These are phyloP conservation scores for Boletus pseudo-olivaceus DNA, from an alignment of 768 basidiomycete genomes.

Conservation along the genomic window DNA sequence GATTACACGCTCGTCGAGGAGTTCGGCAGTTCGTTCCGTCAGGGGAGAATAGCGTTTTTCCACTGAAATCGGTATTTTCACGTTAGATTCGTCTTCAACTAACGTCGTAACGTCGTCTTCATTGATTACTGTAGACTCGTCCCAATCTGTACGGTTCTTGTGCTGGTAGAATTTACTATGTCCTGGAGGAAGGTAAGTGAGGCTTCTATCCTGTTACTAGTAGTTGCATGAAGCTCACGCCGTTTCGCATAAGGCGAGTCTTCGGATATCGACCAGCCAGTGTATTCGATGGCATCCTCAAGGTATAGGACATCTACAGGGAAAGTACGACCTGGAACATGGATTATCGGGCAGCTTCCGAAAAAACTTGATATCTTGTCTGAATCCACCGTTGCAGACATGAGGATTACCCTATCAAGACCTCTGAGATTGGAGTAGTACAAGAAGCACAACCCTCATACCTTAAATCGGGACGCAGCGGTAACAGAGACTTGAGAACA, in stretches of 20 bases:
- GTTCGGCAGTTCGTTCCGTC: constrained; percentile 76
- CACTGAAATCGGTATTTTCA: constrained; percentile 41
- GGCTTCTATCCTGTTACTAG: neutral
- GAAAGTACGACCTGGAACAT: constrained; percentile 92
- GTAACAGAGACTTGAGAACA: constrained; percentile 80
- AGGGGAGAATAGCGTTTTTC: constrained; percentile 78
- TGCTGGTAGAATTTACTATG: constrained; percentile 61
- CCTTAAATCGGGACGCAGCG: constrained; percentile 82
- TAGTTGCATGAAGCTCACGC: constrained; percentile 40
- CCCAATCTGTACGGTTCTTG: constrained; percentile 71
- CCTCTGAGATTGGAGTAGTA: constrained; percentile 1
- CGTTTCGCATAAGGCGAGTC: constrained; percentile 77
- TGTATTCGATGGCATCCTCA: constrained; percentile 87
- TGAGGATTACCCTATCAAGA: constrained; percentile 72
- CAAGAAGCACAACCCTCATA: constrained; percentile 28
- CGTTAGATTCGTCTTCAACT: constrained; percentile 15
- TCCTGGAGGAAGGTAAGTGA: constrained; percentile 35
- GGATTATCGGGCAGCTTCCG: constrained; percentile 77
- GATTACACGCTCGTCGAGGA: constrained; percentile 83
- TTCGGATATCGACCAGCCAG: constrained; percentile 75
- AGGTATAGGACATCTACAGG: constrained; percentile 84
- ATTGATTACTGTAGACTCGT: constrained; percentile 58
- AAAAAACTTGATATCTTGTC: constrained; percentile 88
- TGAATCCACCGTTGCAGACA: constrained; percentile 95
- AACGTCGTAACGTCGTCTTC: constrained; percentile 66